Percentiles rank a stretch among this genome's conserved stretches.
phyloP scores from a whole-genome alignment of 1,139 yeast species.

The Trichomonascaceae sp. region DNA sequence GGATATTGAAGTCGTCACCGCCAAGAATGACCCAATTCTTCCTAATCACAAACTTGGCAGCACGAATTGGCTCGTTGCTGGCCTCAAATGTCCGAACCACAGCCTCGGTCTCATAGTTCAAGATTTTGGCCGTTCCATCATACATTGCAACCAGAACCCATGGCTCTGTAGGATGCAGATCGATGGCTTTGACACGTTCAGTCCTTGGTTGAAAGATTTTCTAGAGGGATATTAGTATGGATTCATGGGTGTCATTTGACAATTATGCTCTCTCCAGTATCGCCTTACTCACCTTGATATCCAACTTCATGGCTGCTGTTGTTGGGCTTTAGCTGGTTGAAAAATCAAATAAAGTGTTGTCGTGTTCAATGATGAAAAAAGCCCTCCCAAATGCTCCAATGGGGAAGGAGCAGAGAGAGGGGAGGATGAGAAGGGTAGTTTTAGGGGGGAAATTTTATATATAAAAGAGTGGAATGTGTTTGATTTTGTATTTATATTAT shows the following conservation, averaged over 20 bases:
- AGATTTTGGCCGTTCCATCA: constrained; percentile 73
- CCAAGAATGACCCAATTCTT: constrained; percentile 98
- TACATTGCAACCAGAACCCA: constrained; percentile 85
- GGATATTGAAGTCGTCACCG: constrained; percentile 86
- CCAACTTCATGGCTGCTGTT: constrained; percentile 5
- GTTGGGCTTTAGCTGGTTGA: background rate
- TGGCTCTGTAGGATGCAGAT: constrained; percentile 96
- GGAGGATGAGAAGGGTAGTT: background rate
- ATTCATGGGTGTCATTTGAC: background rate
- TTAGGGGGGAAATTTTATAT: background rate
- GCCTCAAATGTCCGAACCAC: constrained; percentile 73
- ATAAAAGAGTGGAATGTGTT: background rate
- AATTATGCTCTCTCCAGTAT: background rate
- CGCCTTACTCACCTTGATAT: constrained; percentile 6
- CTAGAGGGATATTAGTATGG: constrained; percentile 25
- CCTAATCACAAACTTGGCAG: constrained; percentile 91
- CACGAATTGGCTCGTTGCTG: constrained; percentile 89
- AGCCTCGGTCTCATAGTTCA: constrained; percentile 79
- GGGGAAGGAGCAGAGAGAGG: background rate
- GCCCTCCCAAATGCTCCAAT: background rate
- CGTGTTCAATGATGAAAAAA: background rate
- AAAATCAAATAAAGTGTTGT: background rate
- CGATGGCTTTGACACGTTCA: constrained; percentile 95
- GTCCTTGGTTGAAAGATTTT: constrained; percentile 82
- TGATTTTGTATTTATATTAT: too few species aligned